Percentiles rank a stretch among this genome's conserved stretches.
phyloP scores from a whole-genome alignment of 345 rosid genomes.

The Ailanthus altissimus region DNA sequence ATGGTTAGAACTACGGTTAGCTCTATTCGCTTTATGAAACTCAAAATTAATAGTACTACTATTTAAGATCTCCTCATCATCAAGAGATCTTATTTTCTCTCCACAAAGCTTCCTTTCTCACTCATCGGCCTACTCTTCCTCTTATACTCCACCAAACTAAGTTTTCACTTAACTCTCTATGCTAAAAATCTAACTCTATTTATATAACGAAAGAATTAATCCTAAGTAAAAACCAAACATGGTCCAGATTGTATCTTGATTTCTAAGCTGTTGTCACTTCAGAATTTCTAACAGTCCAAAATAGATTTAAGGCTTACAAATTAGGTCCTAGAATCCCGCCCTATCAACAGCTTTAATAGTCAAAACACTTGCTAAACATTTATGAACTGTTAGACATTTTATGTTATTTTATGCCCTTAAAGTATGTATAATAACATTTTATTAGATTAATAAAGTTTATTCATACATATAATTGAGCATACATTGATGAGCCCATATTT shows the following conservation, averaged over 20 bases:
- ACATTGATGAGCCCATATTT: too few relatives aligned
- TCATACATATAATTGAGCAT: too few relatives aligned
- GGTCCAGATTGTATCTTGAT: not conserved
- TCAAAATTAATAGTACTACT: slow-evolving; percentile 50
- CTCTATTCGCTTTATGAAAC: slow-evolving; percentile 68
- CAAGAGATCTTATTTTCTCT: slow-evolving; percentile 68
- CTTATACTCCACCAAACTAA: slow-evolving; percentile 16
- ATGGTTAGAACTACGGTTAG: slow-evolving; percentile 58
- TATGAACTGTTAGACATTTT: not conserved
- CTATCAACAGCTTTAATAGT: not conserved
- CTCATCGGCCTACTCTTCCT: slow-evolving; percentile 9
- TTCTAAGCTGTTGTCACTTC: not conserved
- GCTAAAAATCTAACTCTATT: not conserved
- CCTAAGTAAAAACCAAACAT: not conserved
- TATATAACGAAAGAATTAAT: not conserved
- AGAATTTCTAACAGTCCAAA: not conserved
- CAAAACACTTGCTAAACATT: not conserved
- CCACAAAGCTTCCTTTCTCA: slow-evolving; percentile 16
- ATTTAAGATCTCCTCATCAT: slow-evolving; percentile 61
- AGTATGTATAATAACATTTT: too few relatives aligned
- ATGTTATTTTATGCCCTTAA: too few relatives aligned
- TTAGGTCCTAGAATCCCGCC: not conserved
- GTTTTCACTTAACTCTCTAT: not conserved
- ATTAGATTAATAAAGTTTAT: too few relatives aligned
- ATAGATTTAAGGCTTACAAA: not conserved